Evolutionary conservation across 176 grass and related monocot species (phyloP), one percentile per base, ranked within the genome.

Genomic region (Paspalum notatum): DNA sequence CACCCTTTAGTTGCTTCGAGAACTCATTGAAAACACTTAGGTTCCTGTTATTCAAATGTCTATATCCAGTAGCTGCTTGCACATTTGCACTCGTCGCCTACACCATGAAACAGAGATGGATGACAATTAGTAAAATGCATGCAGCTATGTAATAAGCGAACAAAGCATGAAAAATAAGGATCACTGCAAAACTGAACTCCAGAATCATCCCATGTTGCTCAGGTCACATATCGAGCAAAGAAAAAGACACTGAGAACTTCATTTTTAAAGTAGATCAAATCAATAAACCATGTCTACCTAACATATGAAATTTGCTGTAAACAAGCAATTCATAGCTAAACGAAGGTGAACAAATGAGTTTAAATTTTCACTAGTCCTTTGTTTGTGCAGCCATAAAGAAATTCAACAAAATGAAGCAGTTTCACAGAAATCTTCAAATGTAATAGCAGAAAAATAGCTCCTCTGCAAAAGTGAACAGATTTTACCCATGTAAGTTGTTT

Each of bases 11-110:
- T 71, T 94, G 90, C 83, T 98, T 94, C 11, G 95, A 98, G 69
- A 98, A 98, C 73, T 98, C 95, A n/a, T 89, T 98, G 80, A 98
- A 98, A 76, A 98, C 83, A 93, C 92, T 94, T 66, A 94, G 86
- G 66, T 91, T 82, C 51, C 95, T 84, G 83, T 91, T 66, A 80
- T 62, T 92, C 75, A 85, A 83, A 83, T 87, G 68, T 32, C 82
- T 91, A 61, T 86, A 85, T 75, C 37, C 66, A 40, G 81, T 69
- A 65, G 12, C 22, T 40, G 85, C 37, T 85, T 74, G 85, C 39
- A 66, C 62, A 81, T 91, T 85, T 58, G 74, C 76, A 78, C 32
- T 78, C 24, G 49, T 56, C 18, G 58, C 90, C 95, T 98, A 71
- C 64, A 75, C 20, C 37, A 52, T 27, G 67, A 26, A 49, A 82